phyloP scores from a whole-genome alignment of 805 yeast species.

The Saccharomyces paradoxus region DNA sequence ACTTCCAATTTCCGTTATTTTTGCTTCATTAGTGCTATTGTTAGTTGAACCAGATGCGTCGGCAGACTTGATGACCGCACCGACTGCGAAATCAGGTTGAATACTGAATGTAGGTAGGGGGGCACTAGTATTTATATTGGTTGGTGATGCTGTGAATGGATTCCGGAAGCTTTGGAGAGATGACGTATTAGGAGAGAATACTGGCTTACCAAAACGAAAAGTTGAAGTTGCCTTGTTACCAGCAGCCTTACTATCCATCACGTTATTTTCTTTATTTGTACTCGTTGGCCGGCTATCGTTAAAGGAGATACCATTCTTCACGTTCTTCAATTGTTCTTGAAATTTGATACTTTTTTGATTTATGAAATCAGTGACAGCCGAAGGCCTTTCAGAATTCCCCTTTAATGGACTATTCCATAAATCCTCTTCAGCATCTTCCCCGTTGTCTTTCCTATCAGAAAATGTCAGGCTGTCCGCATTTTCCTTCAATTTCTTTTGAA shows the following conservation, averaged over 20 bases:
- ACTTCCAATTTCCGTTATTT: neutral
- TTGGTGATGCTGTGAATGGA: neutral
- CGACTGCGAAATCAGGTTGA: neutral
- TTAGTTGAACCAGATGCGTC: neutral
- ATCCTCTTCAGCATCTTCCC: constrained; percentile 16
- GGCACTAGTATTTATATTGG: neutral
- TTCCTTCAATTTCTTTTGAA: constrained; percentile 13
- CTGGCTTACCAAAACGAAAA: neutral
- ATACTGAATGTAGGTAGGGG: neutral
- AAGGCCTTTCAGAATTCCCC: neutral
- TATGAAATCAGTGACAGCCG: neutral
- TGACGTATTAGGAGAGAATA: neutral
- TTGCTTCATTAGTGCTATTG: neutral
- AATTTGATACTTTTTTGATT: neutral
- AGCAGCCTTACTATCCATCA: neutral
- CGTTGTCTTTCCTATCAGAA: constrained; percentile 3
- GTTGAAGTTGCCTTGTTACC: neutral
- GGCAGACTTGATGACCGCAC: no score
- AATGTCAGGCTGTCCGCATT: constrained; percentile 6
- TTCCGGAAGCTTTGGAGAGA: neutral
- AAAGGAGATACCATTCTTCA: neutral
- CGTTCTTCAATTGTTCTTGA: neutral
- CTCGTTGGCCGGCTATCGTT: neutral
- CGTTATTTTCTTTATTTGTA: neutral
- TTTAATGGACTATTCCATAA: neutral